These are phyloP conservation scores for Picochlorum sp. DNA, from an alignment of 139 green algal genomes.

Conservation along the genomic window DNA sequence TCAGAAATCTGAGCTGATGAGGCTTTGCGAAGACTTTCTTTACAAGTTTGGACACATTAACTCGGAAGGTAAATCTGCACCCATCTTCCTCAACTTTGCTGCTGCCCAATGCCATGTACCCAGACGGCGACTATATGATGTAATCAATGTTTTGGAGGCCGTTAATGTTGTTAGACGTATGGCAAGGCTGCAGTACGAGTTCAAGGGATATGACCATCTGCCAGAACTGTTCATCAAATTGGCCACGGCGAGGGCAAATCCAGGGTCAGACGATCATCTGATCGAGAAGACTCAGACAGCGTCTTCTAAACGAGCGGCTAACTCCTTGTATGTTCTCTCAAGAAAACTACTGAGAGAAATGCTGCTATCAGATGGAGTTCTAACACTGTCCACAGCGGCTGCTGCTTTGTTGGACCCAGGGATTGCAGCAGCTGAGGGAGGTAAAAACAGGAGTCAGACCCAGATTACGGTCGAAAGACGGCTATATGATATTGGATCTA, in stretches of 20 bases:
- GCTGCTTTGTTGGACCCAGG: constrained; percentile 19
- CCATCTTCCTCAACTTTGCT: constrained; percentile 36
- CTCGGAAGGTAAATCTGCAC: constrained; percentile 6
- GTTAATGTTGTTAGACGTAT: constrained; percentile 44
- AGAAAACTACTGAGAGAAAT: constrained; percentile 34
- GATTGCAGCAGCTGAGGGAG: constrained; percentile 3
- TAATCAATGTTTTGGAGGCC: constrained; percentile 75
- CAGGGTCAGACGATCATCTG: not conserved
- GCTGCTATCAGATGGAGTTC: constrained; percentile 13
- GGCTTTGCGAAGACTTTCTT: constrained; percentile 40
- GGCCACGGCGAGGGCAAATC: constrained; percentile 10
- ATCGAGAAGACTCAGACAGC: not conserved
- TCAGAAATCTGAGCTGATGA: constrained; percentile 28
- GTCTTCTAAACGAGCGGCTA: not conserved
- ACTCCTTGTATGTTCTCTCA: constrained; percentile 23
- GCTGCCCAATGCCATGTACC: constrained; percentile 40
- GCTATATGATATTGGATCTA: constrained; percentile 48
- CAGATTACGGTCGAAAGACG: constrained; percentile 45
- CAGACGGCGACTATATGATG: constrained; percentile 70
- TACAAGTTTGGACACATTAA: constrained; percentile 25
- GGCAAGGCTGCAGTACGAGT: constrained; percentile 41
- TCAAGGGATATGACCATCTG: constrained; percentile 30
- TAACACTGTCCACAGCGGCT: constrained; percentile 22
- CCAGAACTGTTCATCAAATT: constrained; percentile 28
- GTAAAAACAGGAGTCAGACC: constrained; percentile 16